Evolutionary conservation across 2,329 filamentous ascomycete genomes (phyloP).

Genomic region (Fusarium siculi): DNA sequence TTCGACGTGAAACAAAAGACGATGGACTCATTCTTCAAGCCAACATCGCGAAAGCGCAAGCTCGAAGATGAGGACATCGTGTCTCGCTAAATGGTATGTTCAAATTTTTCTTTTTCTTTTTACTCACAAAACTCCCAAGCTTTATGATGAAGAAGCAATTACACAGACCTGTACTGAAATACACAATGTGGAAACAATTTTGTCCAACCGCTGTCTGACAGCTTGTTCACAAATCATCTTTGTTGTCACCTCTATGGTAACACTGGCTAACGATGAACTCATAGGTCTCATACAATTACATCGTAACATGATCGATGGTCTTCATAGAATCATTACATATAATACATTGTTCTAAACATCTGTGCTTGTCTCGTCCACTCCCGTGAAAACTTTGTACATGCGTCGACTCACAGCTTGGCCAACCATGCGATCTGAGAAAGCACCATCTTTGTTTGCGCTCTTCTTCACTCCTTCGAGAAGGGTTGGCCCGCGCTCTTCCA

Average conservation of each 20-base stretch:
- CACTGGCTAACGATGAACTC: slow-evolving; percentile 38
- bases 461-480: slow-evolving; percentile 71
- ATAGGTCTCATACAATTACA: slow-evolving; percentile 13
- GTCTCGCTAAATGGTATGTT: slow-evolving; percentile 53
- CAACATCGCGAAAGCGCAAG: slow-evolving; percentile 42
- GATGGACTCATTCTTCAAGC: slow-evolving; percentile 80
- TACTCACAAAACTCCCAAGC: slow-evolving; percentile 32
- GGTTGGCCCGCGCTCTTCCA: slow-evolving; percentile 68
- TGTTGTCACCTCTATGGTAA: slow-evolving; percentile 40
- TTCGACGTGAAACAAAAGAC: slow-evolving; percentile 81
- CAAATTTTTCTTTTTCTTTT: slow-evolving; percentile 12
- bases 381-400: slow-evolving; percentile 69
- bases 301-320: slow-evolving; percentile 1
- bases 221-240: slow-evolving; percentile 37
- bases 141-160: slow-evolving; percentile 75
- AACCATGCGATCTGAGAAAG: slow-evolving; percentile 63
- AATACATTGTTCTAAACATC: slow-evolving; percentile 54
- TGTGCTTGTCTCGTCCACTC: slow-evolving; percentile 64
- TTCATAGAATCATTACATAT: slow-evolving; percentile 11
- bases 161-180: slow-evolving; percentile 89
- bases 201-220: slow-evolving; percentile 88
- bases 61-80: slow-evolving; percentile 37
- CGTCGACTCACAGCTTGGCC: slow-evolving; percentile 69
- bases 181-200: slow-evolving; percentile 73
- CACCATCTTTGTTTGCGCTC: slow-evolving; percentile 67